Percentiles rank a stretch among this genome's conserved stretches.
Conservation (phyloP, 768 basidiomycete genomes). For the Pleurotus ostreatus region DNA sequence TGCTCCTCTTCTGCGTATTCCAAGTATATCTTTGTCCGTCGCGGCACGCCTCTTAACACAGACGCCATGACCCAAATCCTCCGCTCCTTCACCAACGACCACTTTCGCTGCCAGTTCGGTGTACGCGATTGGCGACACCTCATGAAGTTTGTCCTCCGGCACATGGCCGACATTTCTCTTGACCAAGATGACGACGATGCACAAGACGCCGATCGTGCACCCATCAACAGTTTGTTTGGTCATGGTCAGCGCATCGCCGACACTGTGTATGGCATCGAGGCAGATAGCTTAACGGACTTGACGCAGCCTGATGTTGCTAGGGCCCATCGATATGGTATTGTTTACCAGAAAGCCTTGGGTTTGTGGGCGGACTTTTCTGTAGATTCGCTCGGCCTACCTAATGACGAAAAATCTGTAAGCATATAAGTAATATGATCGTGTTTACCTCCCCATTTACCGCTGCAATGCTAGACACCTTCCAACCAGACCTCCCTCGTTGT, state of each 20-base stretch:
- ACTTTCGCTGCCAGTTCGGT: neutral
- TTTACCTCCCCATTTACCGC: no score
- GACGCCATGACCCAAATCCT: neutral
- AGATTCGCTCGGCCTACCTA: no score
- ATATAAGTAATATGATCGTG: no score
- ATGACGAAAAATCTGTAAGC: no score
- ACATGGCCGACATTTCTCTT: neutral
- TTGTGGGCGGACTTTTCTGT: no score
- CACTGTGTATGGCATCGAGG: neutral
- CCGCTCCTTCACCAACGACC: neutral
- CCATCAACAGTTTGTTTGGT: slow-evolving; percentile 2
- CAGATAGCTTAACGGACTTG: neutral
- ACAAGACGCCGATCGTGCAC: neutral
- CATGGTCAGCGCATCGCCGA: neutral
- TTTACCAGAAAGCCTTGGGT: neutral
- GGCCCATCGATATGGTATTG: neutral
- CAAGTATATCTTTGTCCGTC: slow-evolving; percentile 8
- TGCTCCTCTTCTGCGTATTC: neutral
- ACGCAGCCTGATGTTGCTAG: neutral
- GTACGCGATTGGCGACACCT: slow-evolving; percentile 6
- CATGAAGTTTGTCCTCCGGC: neutral
- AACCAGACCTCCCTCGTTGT: no score
- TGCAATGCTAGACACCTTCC: no score
- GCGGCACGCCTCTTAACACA: neutral
- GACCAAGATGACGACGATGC: neutral